Evolutionary conservation across 768 basidiomycete genomes (phyloP).

Genomic region (Rickenella mellea): DNA sequence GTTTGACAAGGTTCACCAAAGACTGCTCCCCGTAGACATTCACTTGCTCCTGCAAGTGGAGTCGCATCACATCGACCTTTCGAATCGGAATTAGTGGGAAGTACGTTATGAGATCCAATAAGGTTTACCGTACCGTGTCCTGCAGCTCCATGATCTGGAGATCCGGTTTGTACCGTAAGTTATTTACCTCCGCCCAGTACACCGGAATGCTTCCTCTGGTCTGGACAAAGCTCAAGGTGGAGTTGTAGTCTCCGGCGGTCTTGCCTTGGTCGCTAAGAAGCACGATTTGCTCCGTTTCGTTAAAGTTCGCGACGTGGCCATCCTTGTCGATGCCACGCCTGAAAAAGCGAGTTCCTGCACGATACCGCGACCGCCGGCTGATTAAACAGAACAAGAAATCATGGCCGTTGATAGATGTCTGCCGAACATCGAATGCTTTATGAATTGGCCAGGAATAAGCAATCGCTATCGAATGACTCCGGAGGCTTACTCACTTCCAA

Average conservation of each 20-base stretch:
- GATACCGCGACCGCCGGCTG: slow-evolving; percentile 86
- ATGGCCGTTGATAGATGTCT: slow-evolving; percentile 64
- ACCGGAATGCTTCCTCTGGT: slow-evolving; percentile 89
- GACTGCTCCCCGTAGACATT: slow-evolving; percentile 67
- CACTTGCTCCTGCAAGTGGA: slow-evolving; percentile 68
- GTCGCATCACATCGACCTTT: slow-evolving; percentile 60
- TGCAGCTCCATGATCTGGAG: slow-evolving; percentile 90
- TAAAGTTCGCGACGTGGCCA: slow-evolving; percentile 93
- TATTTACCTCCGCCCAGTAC: slow-evolving; percentile 96
- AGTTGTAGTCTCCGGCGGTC: slow-evolving; percentile 34
- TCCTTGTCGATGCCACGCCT: slow-evolving; percentile 83
- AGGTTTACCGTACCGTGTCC: slow-evolving; percentile 53
- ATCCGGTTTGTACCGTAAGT: slow-evolving; percentile 91
- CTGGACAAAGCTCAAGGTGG: slow-evolving; percentile 82
- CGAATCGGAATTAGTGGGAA: neutral
- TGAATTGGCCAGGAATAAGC: slow-evolving; percentile 2
- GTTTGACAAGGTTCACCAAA: slow-evolving; percentile 88
- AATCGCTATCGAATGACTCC: neutral
- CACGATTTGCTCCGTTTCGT: slow-evolving; percentile 94
- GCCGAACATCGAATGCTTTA: slow-evolving; percentile 79
- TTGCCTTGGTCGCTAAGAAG: slow-evolving; percentile 47
- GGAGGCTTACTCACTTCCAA: slow-evolving; percentile 69
- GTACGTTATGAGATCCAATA: neutral
- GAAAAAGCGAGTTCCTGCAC: slow-evolving; percentile 96
- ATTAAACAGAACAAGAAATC: slow-evolving; percentile 80